A percentile compares a stretch with the other conserved stretches of the same genome.
Evolutionary conservation across 768 basidiomycete genomes (phyloP).

Genomic region (Sarcomyxa edulis): DNA sequence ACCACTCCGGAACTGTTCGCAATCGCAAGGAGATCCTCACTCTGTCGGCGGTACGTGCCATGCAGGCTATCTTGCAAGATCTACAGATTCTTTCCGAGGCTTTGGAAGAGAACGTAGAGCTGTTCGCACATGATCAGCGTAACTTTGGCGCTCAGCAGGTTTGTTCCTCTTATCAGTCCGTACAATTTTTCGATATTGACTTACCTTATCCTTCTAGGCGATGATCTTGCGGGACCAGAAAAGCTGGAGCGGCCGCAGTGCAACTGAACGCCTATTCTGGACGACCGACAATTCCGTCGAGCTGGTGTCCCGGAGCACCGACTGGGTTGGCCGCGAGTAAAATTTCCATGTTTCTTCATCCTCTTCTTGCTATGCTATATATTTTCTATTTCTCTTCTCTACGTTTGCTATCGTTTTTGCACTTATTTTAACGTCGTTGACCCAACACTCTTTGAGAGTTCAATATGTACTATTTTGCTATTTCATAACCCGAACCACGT

Average conservation of each 20-base stretch:
- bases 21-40: constrained; percentile 78
- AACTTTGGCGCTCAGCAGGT: constrained; percentile 99
- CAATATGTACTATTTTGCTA: no score
- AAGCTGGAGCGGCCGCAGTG: constrained; percentile 88
- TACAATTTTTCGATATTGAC: no score
- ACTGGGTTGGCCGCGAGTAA: constrained; percentile 79
- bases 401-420: no score
- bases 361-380: constrained; percentile 4
- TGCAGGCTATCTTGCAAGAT: constrained; percentile 84
- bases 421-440: no score
- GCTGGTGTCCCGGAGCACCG: constrained; percentile 77
- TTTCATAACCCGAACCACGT: no score
- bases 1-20: constrained; percentile 44
- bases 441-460: no score
- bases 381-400: no score
- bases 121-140: constrained; percentile 90
- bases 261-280: constrained; percentile 91
- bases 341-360: constrained; percentile 6
- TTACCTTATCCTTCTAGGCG: constrained; percentile 48
- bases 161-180: constrained; percentile 12
- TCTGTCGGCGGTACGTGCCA: constrained; percentile 66
- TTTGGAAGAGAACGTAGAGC: constrained; percentile 82
- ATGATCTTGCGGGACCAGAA: constrained; percentile 96
- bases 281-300: constrained; percentile 88
- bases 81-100: constrained; percentile 84